These are phyloP conservation scores for Fusarium abutilonis DNA, from an alignment of 2,329 filamentous ascomycete genomes.

Conservation along the genomic window DNA sequence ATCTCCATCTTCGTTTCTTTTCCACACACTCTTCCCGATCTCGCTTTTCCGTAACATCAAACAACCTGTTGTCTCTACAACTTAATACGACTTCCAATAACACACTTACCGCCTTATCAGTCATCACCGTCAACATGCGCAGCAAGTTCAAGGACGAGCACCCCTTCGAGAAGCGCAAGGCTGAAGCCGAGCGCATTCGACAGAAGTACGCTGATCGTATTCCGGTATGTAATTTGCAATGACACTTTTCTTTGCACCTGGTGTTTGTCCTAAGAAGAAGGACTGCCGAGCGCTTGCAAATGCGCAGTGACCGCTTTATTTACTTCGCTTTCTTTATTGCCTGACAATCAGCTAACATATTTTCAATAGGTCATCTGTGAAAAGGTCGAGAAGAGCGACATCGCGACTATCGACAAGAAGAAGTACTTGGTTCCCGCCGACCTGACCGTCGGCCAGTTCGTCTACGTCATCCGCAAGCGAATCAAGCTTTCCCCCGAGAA, in stretches of 20 bases:
- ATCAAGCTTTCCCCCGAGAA: conserved; percentile 99
- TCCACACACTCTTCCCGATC: conserved; percentile 4
- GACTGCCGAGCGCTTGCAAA: conserved; percentile 8
- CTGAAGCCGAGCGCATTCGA: conserved; percentile 97
- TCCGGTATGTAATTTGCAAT: conserved; percentile 73
- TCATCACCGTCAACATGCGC: conserved; percentile 74
- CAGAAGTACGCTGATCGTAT: conserved; percentile 99
- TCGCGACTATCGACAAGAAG: conserved; percentile 99
- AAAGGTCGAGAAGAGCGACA: conserved; percentile 99
- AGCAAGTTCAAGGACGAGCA: conserved; percentile 99
- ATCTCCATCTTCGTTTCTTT: conserved; percentile 29
- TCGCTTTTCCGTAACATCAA: conserved; percentile 5
- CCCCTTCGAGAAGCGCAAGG: conserved; percentile 99
- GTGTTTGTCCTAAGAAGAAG: background rate
- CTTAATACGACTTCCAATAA: conserved; percentile 21
- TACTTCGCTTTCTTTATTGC: background rate
- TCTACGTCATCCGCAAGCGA: conserved; percentile 99
- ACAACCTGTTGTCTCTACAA: conserved; percentile 14
- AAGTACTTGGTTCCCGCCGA: conserved; percentile 99
- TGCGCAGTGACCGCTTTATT: conserved; percentile 36
- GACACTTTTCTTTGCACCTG: background rate
- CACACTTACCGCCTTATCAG: conserved; percentile 35
- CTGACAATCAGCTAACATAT: conserved; percentile 81
- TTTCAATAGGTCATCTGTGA: conserved; percentile 90
- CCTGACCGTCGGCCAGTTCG: conserved; percentile 98